Conservation (phyloP, 1,284 basidiomycete genomes). For the Ganoderma resinaceum region DNA sequence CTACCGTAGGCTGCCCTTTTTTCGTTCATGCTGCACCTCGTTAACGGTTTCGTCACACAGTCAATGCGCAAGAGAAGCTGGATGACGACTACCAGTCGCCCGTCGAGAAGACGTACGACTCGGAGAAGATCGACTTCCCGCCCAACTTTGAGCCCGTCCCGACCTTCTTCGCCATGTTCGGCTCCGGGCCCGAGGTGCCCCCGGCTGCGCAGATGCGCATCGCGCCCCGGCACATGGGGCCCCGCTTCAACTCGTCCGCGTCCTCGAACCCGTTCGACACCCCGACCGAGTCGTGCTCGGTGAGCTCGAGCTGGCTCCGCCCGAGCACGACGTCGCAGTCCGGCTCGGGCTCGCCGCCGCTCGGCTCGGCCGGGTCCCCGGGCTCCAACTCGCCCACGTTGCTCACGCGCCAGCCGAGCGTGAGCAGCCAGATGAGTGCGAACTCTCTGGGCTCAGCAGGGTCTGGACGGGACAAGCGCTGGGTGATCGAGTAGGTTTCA, state of each 20-base stretch:
- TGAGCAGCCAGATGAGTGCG: conserved; percentile 29
- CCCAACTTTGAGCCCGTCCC: conserved; percentile 57
- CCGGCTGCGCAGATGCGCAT: conserved; percentile 50
- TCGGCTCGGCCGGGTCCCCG: not conserved
- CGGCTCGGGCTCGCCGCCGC: conserved; percentile 4
- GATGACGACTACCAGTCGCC: conserved; percentile 56
- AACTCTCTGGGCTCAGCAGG: conserved; percentile 20
- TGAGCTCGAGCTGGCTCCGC: conserved; percentile 6
- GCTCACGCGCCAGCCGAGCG: conserved; percentile 26
- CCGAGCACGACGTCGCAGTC: conserved; percentile 4
- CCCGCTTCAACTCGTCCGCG: conserved; percentile 49
- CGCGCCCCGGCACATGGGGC: conserved; percentile 43
- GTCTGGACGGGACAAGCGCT: conserved; percentile 45
- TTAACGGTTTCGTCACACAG: conserved; percentile 43
- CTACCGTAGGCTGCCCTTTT: conserved; percentile 58
- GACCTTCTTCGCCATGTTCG: conserved; percentile 56
- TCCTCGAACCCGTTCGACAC: conserved; percentile 26
- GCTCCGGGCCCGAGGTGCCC: conserved; percentile 45
- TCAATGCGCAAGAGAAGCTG: conserved; percentile 61
- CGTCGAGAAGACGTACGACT: conserved; percentile 37
- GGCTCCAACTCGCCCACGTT: conserved; percentile 3
- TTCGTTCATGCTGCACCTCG: not conserved
- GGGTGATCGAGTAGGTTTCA: conserved; percentile 60
- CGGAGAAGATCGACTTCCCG: conserved; percentile 75
- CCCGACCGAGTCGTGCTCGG: conserved; percentile 19